Base-by-base conservation (phyloP, 495 filamentous ascomycete species). In the Recurvomyces mirabilis region DNA sequence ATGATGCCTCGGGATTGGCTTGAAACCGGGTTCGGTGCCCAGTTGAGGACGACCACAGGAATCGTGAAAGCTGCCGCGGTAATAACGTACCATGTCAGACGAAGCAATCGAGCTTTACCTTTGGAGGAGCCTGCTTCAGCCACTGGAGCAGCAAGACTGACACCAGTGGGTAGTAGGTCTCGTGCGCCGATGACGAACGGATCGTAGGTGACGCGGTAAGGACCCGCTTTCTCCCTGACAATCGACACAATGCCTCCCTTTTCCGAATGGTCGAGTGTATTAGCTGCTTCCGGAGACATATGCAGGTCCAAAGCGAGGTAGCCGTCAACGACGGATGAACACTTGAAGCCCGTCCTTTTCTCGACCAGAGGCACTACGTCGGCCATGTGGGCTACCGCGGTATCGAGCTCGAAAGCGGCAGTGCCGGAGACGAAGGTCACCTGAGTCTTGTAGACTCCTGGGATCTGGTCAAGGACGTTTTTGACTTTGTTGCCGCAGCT, bases 191-290 rank as follows among this genome's bases (percentile, higher is more conserved):
- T 49, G 7, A 71, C 50, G 15, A 67, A 53, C 1, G 78, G 61
- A 49, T 83, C 62, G 58, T 71, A 82, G 3, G 52, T 47, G 24
- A 82, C 65, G 5, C 66, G 67, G 82, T 82, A 20, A 6, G 7
- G 6, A 11, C 17, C 9, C 11, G 6, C 9, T 9, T 18, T 18
- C 15, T 6, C 9, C 6, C 6, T 18, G 32, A 6, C 18, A 6
- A 36, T 19, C 17, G 15, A 17, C 17, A 17, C 15, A 15, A 36
- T 12, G 17, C 32, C 32, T 7, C 9, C 32, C 6, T 6, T 9
- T 6, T 36, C 6, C 7, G 7, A 9, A 15, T 18, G 10, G 9
- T 36, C 32, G 7, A 36, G 6, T 6, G 7, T 10, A 11, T 9
- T 15, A 7, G 7, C 15, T 7, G 11, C 17, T 6, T 12, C 10